A percentile compares a stretch with the other conserved stretches of the same genome.
These are phyloP conservation scores for Cutaneotrichosporon sp. DNA, from an alignment of 1,284 basidiomycete species.

Conservation along the genomic window DNA sequence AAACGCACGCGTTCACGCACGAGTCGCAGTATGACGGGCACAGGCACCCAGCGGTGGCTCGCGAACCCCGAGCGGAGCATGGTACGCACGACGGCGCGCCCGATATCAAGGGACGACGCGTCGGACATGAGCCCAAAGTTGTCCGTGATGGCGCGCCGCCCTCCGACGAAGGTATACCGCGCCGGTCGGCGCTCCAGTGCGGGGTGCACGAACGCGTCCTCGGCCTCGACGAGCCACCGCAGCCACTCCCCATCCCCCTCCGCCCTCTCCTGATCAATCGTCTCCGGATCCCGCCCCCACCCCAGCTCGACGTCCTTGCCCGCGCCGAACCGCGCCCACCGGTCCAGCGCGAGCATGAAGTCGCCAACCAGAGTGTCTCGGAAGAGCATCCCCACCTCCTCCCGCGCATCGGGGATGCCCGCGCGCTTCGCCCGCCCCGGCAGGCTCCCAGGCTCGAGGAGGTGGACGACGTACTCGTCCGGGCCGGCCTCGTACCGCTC, in stretches of 20 bases:
- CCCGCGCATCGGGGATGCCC: neutral
- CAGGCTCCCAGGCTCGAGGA: neutral
- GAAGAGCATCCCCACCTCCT: neutral
- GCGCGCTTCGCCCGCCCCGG: neutral
- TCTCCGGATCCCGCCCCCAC: neutral
- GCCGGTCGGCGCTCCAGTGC: neutral
- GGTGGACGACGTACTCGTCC: constrained; percentile 3
- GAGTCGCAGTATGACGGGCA: neutral
- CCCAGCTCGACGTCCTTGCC: neutral
- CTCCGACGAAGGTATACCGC: neutral
- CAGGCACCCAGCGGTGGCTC: neutral
- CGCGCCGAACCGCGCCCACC: neutral
- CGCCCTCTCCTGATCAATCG: neutral
- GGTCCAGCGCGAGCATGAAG: neutral
- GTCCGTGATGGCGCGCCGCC: neutral
- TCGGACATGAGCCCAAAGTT: neutral
- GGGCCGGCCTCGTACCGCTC: constrained; percentile 1
- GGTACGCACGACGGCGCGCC: neutral
- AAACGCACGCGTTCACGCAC: neutral
- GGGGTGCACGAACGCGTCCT: neutral
- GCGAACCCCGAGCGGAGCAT: neutral
- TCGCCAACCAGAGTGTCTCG: neutral
- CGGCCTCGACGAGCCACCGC: neutral
- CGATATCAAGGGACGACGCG: neutral
- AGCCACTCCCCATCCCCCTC: neutral